These are phyloP conservation scores for Clonostachys byssicola DNA, from an alignment of 2,329 filamentous ascomycete species.

Conservation along the genomic window DNA sequence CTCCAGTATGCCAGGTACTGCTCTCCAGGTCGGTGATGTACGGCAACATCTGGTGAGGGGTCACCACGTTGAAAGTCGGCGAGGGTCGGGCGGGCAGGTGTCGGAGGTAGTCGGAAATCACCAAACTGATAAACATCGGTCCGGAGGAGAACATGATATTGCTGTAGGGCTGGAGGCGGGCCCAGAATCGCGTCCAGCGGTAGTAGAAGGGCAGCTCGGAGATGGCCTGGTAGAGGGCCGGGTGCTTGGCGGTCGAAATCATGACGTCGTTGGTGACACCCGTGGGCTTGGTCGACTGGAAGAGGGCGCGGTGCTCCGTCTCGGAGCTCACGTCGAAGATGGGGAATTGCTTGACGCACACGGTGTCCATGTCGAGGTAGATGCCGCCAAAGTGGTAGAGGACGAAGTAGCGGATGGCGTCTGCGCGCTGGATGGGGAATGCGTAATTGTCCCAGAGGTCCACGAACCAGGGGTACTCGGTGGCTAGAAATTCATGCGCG, in stretches of 20 bases:
- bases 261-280: conserved; percentile 81
- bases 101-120: conserved; percentile 71
- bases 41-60: conserved; percentile 12
- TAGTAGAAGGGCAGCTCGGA: conserved; percentile 59
- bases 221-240: conserved; percentile 69
- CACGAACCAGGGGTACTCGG: conserved; percentile 69
- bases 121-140: conserved; percentile 69
- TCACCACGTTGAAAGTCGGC: conserved; percentile 17
- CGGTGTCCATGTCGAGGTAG: conserved; percentile 56
- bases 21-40: conserved; percentile 30
- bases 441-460: conserved; percentile 66
- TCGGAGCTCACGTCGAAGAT: conserved; percentile 17
- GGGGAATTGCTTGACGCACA: conserved; percentile 19
- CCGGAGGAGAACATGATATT: conserved; percentile 79
- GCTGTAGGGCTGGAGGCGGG: conserved; percentile 59
- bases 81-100: conserved; percentile 28
- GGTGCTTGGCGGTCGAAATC: conserved; percentile 68
- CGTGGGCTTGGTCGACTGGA: conserved; percentile 59
- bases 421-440: conserved; percentile 68
- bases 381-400: conserved; percentile 69
- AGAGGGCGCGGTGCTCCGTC: conserved; percentile 15
- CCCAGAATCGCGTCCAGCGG: conserved; percentile 57
- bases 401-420: conserved; percentile 71
- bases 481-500: conserved; percentile 62
- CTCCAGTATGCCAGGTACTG: conserved; percentile 39